Conservation (phyloP, 331 rosid species). For the Stylosanthes scabra region DNA sequence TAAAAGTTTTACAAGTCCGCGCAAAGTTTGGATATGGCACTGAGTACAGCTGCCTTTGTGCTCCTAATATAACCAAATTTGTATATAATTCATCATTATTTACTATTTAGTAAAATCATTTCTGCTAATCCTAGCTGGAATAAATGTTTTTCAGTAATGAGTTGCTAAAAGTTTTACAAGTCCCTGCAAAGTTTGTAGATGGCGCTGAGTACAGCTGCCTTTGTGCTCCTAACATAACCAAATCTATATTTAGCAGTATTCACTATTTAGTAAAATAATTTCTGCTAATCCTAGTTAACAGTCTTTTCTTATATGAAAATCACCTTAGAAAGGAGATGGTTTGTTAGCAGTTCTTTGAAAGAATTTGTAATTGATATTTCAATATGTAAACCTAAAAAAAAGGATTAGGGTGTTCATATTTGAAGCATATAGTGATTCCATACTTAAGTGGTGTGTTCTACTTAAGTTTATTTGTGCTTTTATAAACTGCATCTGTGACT, state of each 20-base stretch:
- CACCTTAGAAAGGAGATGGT: background rate
- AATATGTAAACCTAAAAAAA: no score
- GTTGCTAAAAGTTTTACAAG: slow-evolving; percentile 31
- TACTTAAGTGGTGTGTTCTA: slow-evolving; percentile 15
- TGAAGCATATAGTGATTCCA: background rate
- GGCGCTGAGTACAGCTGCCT: background rate
- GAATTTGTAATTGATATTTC: no score
- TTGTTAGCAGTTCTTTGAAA: background rate
- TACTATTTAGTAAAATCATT: slow-evolving; percentile 11
- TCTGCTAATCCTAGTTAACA: slow-evolving; percentile 23
- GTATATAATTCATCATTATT: background rate
- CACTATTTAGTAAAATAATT: slow-evolving; percentile 9
- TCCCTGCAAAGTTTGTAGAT: slow-evolving; percentile 14
- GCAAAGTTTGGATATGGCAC: slow-evolving; percentile 15
- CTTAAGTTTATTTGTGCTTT: slow-evolving; percentile 3
- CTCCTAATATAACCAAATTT: slow-evolving; percentile 4
- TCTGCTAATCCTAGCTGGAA: slow-evolving; percentile 6
- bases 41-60: no score
- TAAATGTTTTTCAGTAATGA: slow-evolving; percentile 1
- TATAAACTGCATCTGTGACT: slow-evolving; percentile 15
- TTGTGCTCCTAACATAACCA: slow-evolving; percentile 18
- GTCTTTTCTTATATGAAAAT: slow-evolving; percentile 20
- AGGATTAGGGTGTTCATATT: background rate
- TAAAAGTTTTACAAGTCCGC: slow-evolving; percentile 23
- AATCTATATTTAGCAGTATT: background rate